A percentile compares a stretch with the other conserved stretches of the same genome.
Conservation (phyloP, 306 rosid genomes). For the Trichosanthes cucumerina region DNA sequence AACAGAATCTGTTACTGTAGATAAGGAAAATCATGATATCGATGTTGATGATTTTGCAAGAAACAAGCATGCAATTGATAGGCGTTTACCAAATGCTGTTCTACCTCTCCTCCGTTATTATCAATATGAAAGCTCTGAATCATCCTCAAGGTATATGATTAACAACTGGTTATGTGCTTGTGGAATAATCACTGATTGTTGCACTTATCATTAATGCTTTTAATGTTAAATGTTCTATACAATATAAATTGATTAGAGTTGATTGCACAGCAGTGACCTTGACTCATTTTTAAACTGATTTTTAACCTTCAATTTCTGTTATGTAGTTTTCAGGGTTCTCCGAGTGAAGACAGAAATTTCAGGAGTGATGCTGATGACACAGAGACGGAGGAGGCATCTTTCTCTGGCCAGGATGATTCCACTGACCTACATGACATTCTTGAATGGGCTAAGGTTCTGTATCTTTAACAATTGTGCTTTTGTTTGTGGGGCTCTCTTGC, state of each 20-base stretch:
- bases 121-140: conserved; percentile 98
- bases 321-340: conserved; percentile 93
- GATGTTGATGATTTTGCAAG: conserved; percentile 40
- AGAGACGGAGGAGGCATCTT: conserved; percentile 83
- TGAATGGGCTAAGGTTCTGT: conserved; percentile 91
- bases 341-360: conserved; percentile 82
- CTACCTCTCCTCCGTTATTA: conserved; percentile 68
- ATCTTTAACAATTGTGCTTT: conserved; percentile 9
- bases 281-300: conserved; percentile 7
- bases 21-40: conserved; percentile 43
- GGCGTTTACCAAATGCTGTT: conserved; percentile 68
- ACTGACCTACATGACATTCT: conserved; percentile 73
- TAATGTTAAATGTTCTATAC: not conserved
- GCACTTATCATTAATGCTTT: not conserved
- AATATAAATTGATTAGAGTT: not conserved
- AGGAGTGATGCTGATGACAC: conserved; percentile 94
- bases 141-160: conserved; percentile 75
- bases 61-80: conserved; percentile 59
- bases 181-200: not conserved
- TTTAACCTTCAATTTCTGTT: conserved; percentile 5
- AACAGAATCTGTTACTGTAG: conserved; percentile 31
- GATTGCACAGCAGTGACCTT: not conserved
- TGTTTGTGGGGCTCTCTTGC: not conserved
- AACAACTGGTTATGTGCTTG: not conserved
- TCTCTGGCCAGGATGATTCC: conserved; percentile 92